These are phyloP conservation scores for Aspergillus ibericus DNA, from an alignment of 2,329 filamentous ascomycete species.

Conservation along the genomic window DNA sequence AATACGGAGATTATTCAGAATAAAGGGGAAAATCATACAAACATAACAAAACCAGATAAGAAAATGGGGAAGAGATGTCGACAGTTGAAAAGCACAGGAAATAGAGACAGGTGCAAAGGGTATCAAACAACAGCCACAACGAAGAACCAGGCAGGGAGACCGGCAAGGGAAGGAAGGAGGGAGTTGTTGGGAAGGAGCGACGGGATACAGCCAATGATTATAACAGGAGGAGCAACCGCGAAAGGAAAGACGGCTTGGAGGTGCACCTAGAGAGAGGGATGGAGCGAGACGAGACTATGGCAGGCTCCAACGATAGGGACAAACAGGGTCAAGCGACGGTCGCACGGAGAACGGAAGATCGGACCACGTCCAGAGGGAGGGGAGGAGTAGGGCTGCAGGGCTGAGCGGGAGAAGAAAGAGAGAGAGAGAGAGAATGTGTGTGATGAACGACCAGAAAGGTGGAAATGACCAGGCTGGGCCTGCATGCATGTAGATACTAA, in stretches of 20 bases:
- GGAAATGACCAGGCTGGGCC: neutral
- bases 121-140: neutral
- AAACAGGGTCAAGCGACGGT: neutral
- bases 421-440: neutral
- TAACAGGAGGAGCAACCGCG: neutral
- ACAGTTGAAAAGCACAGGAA: neutral
- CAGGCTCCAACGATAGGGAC: neutral
- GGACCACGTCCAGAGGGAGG: neutral
- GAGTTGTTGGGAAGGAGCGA: neutral
- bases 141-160: neutral
- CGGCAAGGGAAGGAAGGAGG: neutral
- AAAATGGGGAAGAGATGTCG: too few species aligned
- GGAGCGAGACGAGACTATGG: neutral
- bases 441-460: neutral
- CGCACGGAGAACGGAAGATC: neutral
- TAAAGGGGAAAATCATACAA: neutral
- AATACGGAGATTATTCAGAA: neutral
- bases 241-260: too few species aligned
- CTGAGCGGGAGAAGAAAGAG: conserved; percentile 12
- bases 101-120: neutral
- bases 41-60: neutral
- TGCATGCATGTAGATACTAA: neutral
- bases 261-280: neutral
- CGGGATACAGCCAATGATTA: neutral
- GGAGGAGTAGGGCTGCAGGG: conserved; percentile 26